Conservation (phyloP, 257 asterid species). For the Ajuga chamaepitys region DNA sequence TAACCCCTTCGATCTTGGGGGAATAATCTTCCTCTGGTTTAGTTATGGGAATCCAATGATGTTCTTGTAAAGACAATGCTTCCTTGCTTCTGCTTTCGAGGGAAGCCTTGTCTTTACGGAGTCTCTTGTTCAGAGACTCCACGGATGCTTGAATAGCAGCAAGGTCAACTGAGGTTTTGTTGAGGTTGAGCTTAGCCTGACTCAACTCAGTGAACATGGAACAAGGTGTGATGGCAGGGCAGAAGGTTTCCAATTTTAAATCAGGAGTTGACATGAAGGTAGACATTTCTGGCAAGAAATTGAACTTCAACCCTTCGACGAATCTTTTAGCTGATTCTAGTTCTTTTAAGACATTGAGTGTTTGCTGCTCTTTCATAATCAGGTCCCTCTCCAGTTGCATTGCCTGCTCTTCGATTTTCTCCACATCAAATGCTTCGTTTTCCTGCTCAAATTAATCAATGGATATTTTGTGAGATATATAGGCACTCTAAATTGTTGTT, state of each 20-base stretch:
- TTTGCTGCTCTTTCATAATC: constrained; percentile 49
- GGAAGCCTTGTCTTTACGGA: constrained; percentile 37
- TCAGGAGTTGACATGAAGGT: constrained; percentile 34
- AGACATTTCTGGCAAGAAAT: constrained; percentile 43
- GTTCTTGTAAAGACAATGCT: constrained; percentile 8
- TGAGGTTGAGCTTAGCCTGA: constrained; percentile 62
- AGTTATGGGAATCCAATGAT: not conserved
- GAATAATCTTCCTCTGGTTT: too few relatives aligned
- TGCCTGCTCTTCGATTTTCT: constrained; percentile 58
- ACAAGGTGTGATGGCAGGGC: constrained; percentile 41
- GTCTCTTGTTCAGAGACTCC: constrained; percentile 60
- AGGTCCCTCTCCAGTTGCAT: constrained; percentile 55
- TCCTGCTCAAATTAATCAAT: constrained; percentile 26
- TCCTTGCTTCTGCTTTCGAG: constrained; percentile 19
- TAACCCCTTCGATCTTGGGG: too few relatives aligned
- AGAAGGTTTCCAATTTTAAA: constrained; percentile 15
- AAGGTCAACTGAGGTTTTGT: constrained; percentile 60
- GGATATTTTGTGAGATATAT: too few relatives aligned
- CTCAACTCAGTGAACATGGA: constrained; percentile 50
- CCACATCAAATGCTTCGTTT: constrained; percentile 25
- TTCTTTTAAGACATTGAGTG: constrained; percentile 55
- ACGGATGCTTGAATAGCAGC: constrained; percentile 76
- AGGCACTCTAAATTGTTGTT: too few relatives aligned
- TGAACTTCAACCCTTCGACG: constrained; percentile 48
- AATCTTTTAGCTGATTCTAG: constrained; percentile 57